Evolutionary conservation across 257 asterid species (phyloP).

Genomic region (Schizonepeta tenuifolia): DNA sequence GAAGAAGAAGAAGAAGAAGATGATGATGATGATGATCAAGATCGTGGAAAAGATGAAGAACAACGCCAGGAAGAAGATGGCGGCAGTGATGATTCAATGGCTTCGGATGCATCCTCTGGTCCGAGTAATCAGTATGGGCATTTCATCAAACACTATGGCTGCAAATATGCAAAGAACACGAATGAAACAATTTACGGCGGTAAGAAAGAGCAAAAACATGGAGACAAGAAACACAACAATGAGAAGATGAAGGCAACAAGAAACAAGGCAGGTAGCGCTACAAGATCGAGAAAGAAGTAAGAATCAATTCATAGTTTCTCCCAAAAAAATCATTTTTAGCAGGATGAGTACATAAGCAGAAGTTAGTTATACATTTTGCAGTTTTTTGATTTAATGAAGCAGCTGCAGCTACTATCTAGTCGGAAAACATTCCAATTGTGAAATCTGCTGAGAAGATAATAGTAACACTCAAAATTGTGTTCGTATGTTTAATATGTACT

Average conservation of each 20-base stretch:
- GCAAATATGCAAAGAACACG: constrained; percentile 36
- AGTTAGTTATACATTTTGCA: neutral
- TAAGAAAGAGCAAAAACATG: constrained; percentile 29
- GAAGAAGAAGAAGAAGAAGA: too few relatives aligned
- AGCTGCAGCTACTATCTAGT: too few relatives aligned
- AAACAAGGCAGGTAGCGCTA: constrained; percentile 44
- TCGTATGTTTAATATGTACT: neutral
- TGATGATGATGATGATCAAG: constrained; percentile 30
- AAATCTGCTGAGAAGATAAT: neutral
- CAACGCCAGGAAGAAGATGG: constrained; percentile 14
- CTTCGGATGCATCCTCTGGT: constrained; percentile 89
- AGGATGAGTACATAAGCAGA: neutral
- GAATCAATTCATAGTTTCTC: neutral
- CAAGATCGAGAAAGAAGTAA: constrained; percentile 39
- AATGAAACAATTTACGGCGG: constrained; percentile 37
- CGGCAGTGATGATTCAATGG: constrained; percentile 81
- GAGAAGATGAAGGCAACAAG: constrained; percentile 50
- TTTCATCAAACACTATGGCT: constrained; percentile 22
- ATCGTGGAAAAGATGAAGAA: constrained; percentile 35
- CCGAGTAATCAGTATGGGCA: constrained; percentile 53
- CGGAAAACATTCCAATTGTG: neutral
- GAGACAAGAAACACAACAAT: constrained; percentile 34
- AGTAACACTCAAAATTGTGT: neutral
- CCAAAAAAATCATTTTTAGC: neutral
- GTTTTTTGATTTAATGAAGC: neutral